Base-by-base conservation (phyloP, 495 filamentous ascomycete genomes). In the Penicillium bialowiezense region DNA sequence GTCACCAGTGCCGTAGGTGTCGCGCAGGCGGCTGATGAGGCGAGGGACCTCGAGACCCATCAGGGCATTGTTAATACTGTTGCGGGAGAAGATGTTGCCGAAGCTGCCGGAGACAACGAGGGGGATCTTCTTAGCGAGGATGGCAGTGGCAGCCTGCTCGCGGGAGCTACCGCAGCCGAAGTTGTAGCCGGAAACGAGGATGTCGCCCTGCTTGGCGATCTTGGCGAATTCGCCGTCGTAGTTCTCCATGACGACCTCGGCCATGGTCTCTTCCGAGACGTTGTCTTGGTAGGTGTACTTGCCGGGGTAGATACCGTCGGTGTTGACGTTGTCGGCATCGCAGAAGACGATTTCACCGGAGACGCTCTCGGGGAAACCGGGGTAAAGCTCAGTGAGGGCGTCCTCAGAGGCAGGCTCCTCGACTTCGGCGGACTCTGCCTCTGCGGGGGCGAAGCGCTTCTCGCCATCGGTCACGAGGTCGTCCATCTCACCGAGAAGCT, bases 271-370 rank as follows among this genome's bases (percentile, higher is more conserved):
- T 0, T 59, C 67, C 0, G 89, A 71, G 9, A 97, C 76, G 63
- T 87, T 80, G 63, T 97, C 91, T 59, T 91, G 89, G 69, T 96
- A 97, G 1, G 90, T 95, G 59, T 87, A 89, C 59, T 91, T 90
- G 1, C 88, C 89, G 3, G 91, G 89, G 65, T 98, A 96, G 65
- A 97, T 96, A 28, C 77, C 77, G 41, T 76, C 73, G 14, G 74
- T 76, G 55, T 76, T 72, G 50, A 78, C 70, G 24, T 78, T 78
- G 49, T 78, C 76, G 19, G 65, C 70, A 53, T 79, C 76, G 44
- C 71, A 75, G 59, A 80, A 79, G 12, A 80, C 61, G 33, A 80
- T 77, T 52, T 80, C 77, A 15, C 77, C 77, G 12, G 63, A 67
- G 20, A 80, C 68, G 2, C 66, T 58, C 49, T 77, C 73, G 10